These are phyloP conservation scores for Citrus medica DNA, from an alignment of 345 rosid genomes.

Conservation along the genomic window DNA sequence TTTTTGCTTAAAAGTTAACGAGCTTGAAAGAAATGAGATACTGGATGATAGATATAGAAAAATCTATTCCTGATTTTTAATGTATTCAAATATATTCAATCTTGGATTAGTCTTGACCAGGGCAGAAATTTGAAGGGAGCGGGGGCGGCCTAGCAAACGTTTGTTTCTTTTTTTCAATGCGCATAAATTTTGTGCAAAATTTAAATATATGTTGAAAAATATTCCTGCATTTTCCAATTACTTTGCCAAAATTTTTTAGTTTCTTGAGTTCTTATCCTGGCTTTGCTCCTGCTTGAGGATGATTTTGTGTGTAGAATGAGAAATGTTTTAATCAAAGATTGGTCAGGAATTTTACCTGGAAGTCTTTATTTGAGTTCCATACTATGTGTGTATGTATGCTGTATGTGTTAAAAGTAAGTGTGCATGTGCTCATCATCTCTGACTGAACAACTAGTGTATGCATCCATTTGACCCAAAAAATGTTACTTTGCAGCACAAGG, in stretches of 20 bases:
- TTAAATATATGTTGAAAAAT: no score
- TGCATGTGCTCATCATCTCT: neutral
- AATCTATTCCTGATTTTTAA: neutral
- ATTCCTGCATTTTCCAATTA: neutral
- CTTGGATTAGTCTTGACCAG: neutral
- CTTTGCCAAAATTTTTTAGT: neutral
- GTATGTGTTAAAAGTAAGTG: neutral
- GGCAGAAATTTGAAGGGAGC: neutral
- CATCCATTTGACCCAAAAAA: neutral
- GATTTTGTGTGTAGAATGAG: neutral
- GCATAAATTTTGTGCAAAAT: neutral
- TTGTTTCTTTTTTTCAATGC: neutral
- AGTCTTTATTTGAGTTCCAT: neutral
- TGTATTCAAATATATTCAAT: neutral
- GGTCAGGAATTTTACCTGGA: neutral
- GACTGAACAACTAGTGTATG: neutral
- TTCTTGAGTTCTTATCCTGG: neutral
- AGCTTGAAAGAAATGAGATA: neutral
- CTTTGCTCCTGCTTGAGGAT: neutral
- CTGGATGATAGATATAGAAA: neutral
- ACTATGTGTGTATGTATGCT: neutral
- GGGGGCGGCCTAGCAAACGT: neutral
- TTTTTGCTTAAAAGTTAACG: neutral
- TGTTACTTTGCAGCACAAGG: neutral
- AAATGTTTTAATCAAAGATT: neutral